Evolutionary conservation across 371 early-diverging fungal genomes (phyloP).

Genomic region (Syncephalis fuscata): DNA sequence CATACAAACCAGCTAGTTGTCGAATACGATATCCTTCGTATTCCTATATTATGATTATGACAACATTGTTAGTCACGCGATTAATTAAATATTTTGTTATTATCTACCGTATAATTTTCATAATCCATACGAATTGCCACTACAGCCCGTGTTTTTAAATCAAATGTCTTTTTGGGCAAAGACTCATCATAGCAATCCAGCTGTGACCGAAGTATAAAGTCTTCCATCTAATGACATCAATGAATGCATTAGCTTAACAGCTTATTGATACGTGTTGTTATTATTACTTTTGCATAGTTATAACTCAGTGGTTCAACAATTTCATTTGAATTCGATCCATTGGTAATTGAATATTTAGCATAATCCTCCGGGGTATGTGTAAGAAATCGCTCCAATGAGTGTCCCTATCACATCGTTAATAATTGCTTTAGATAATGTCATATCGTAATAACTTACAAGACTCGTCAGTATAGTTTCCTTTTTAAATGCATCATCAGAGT

Average conservation of each 20-base stretch:
- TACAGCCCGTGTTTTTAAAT: conserved; percentile 84
- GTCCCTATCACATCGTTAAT: not conserved
- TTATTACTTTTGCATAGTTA: not conserved
- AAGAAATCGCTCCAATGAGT: conserved; percentile 16
- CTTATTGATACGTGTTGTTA: not conserved
- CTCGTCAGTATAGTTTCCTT: conserved; percentile 20
- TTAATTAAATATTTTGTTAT: not conserved
- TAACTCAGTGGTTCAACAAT: not conserved
- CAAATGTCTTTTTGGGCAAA: conserved; percentile 68
- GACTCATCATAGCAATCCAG: conserved; percentile 70
- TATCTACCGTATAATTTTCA: conserved; percentile 41
- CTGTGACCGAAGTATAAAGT: conserved; percentile 78
- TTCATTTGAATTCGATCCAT: not conserved
- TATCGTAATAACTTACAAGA: conserved; percentile 14
- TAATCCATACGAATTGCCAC: conserved; percentile 71
- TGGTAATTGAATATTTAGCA: not conserved
- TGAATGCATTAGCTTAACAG: conserved; percentile 5
- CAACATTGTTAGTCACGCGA: not conserved
- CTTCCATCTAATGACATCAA: conserved; percentile 23
- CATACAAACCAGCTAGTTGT: conserved; percentile 35
- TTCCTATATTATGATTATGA: conserved; percentile 11
- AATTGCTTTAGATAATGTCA: conserved; percentile 28
- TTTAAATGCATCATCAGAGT: conserved; percentile 63
- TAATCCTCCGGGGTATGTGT: conserved; percentile 5
- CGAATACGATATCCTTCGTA: conserved; percentile 38